Conservation (phyloP, 345 rosid genomes). For the Linum lewisii region DNA sequence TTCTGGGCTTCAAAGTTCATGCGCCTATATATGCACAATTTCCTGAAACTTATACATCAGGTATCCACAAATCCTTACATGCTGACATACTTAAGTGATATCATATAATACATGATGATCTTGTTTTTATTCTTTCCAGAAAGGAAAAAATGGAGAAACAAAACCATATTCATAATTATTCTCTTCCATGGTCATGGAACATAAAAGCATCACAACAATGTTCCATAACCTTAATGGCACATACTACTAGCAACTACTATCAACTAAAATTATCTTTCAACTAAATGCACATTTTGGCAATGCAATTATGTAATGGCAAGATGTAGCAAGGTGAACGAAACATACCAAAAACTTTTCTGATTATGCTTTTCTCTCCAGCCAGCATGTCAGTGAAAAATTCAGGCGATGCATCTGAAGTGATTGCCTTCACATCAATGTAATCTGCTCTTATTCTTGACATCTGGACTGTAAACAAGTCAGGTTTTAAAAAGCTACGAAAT, state of each 20-base stretch:
- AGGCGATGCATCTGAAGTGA: conserved; percentile 39
- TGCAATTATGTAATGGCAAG: background rate
- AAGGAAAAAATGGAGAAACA: background rate
- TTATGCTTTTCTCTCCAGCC: conserved; percentile 59
- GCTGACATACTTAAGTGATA: background rate
- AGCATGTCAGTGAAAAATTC: conserved; percentile 67
- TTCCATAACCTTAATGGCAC: too few relatives aligned
- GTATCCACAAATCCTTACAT: background rate
- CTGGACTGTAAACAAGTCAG: conserved; percentile 96
- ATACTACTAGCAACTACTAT: too few relatives aligned
- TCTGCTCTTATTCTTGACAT: conserved; percentile 68
- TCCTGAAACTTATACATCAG: background rate
- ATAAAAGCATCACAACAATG: too few relatives aligned
- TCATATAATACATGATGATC: background rate
- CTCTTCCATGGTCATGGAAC: background rate
- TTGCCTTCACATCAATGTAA: conserved; percentile 72
- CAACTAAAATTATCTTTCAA: background rate
- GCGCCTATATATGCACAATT: background rate
- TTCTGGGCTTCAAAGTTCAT: background rate
- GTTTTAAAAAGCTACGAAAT: conserved; percentile 34
- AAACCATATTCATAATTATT: too few relatives aligned
- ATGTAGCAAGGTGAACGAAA: conserved; percentile 10
- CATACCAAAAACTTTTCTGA: conserved; percentile 81
- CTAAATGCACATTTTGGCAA: too few relatives aligned
- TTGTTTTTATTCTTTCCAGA: background rate